Percentiles rank a stretch among this genome's conserved stretches.
Conservation (phyloP, 2,329 filamentous ascomycete species). For the Magnaporthiopsis rhizophila region DNA sequence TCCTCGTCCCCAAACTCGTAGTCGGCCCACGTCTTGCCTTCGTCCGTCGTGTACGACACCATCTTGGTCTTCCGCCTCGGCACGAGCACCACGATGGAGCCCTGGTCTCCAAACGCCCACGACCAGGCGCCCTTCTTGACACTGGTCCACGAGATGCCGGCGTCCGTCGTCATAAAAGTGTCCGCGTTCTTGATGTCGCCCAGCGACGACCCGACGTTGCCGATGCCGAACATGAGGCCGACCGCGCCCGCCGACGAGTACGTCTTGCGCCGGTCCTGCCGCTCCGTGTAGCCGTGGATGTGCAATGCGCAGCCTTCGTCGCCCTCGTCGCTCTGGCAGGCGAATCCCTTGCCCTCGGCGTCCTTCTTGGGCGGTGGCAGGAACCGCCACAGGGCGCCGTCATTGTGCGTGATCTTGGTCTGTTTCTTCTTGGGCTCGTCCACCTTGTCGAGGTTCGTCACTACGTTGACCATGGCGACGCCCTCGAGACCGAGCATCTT, state of each 20-base stretch:
- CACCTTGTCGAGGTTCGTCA: slow-evolving; percentile 62
- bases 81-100: slow-evolving; percentile 84
- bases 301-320: slow-evolving; percentile 73
- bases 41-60: slow-evolving; percentile 47
- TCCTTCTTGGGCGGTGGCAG: slow-evolving; percentile 66
- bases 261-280: slow-evolving; percentile 70
- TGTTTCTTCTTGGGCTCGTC: slow-evolving; percentile 71
- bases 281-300: slow-evolving; percentile 92
- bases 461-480: slow-evolving; percentile 77
- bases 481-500: slow-evolving; percentile 91
- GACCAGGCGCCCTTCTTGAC: slow-evolving; percentile 83
- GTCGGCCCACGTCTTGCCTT: slow-evolving; percentile 71
- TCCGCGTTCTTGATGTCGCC: slow-evolving; percentile 64
- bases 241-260: slow-evolving; percentile 84
- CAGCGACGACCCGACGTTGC: slow-evolving; percentile 75
- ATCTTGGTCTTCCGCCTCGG: slow-evolving; percentile 61
- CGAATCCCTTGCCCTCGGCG: slow-evolving; percentile 61
- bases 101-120: slow-evolving; percentile 95
- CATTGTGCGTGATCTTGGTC: slow-evolving; percentile 92
- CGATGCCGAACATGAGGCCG: slow-evolving; percentile 82
- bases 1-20: slow-evolving; percentile 66
- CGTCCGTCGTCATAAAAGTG: slow-evolving; percentile 87
- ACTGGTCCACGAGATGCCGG: slow-evolving; percentile 79
- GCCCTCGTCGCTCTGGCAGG: slow-evolving; percentile 51
- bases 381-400: slow-evolving; percentile 79